These are phyloP conservation scores for Plectosphaerella plurivora DNA, from an alignment of 2,329 filamentous ascomycete species.

Conservation along the genomic window DNA sequence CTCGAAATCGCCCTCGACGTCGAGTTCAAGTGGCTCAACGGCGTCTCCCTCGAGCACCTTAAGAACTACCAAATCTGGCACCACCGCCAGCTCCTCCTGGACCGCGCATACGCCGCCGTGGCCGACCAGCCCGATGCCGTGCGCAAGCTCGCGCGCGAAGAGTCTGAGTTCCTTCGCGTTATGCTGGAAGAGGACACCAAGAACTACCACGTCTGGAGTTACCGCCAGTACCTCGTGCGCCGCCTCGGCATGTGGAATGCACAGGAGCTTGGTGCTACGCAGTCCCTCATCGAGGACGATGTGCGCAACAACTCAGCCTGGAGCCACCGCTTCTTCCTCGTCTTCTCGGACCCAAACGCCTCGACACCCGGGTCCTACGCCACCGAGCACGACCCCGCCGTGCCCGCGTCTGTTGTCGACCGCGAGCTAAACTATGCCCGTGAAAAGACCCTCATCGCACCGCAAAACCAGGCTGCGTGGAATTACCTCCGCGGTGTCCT, in stretches of 20 bases:
- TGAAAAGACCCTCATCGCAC: conserved; percentile 69
- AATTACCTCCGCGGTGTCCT: conserved; percentile 81
- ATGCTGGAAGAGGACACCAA: conserved; percentile 89
- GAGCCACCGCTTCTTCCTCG: conserved; percentile 95
- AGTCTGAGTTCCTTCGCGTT: conserved; percentile 68
- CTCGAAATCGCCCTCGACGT: conserved; percentile 60
- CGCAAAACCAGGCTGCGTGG: conserved; percentile 94
- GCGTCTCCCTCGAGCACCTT: conserved; percentile 73
- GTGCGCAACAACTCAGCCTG: conserved; percentile 95
- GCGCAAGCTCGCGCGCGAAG: conserved; percentile 56
- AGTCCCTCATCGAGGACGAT: conserved; percentile 70
- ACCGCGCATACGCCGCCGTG: conserved; percentile 55
- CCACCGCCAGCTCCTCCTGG: conserved; percentile 62
- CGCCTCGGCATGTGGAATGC: conserved; percentile 67
- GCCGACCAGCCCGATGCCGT: conserved; percentile 44
- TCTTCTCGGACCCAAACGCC: conserved; percentile 61
- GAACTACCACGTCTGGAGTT: conserved; percentile 99
- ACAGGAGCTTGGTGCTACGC: conserved; percentile 66
- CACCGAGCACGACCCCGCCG: conserved; percentile 47
- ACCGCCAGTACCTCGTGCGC: conserved; percentile 68
- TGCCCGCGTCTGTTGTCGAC: conserved; percentile 62
- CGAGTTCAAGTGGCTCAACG: conserved; percentile 84
- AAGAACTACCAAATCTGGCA: conserved; percentile 99
- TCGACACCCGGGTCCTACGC: conserved; percentile 43
- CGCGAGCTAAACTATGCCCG: conserved; percentile 73